Evolutionary conservation across 2,329 filamentous ascomycete species (phyloP).

Genomic region (Aureobasidium melanogenum): DNA sequence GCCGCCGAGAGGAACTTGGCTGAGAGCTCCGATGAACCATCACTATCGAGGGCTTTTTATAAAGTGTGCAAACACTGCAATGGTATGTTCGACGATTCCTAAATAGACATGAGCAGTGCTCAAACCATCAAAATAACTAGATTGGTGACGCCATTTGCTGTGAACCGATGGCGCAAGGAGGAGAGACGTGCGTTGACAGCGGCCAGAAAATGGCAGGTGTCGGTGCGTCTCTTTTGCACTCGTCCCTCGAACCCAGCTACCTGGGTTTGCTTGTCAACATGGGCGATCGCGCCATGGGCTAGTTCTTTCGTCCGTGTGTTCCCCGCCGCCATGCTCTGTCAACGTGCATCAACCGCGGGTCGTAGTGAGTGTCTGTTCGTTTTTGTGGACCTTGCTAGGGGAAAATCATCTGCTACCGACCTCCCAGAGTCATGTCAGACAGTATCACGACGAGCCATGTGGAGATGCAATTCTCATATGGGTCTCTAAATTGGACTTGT

Average conservation of each 20-base stretch:
- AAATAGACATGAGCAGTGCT: neutral
- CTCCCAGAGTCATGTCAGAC: neutral
- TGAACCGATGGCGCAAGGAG: conserved; percentile 7
- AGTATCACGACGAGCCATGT: neutral
- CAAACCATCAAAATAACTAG: neutral
- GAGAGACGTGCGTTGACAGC: neutral
- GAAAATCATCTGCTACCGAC: neutral
- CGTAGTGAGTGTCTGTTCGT: conserved; percentile 6
- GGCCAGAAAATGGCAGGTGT: neutral
- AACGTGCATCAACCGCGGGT: conserved; percentile 6
- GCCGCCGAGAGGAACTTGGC: neutral
- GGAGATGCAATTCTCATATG: neutral
- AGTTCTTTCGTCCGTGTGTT: conserved; percentile 8
- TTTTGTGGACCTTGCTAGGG: conserved; percentile 8
- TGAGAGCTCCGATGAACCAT: neutral
- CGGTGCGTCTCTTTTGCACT: neutral
- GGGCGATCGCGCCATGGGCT: conserved; percentile 9
- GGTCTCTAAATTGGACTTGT: neutral
- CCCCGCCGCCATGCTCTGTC: conserved; percentile 10
- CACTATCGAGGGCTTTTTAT: neutral
- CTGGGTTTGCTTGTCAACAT: conserved; percentile 1
- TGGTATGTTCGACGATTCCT: neutral
- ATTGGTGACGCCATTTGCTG: conserved; percentile 8
- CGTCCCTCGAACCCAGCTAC: conserved; percentile 1
- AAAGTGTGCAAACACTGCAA: neutral